phyloP scores from a whole-genome alignment of 495 filamentous ascomycete genomes.

The Penicillium arizonense region DNA sequence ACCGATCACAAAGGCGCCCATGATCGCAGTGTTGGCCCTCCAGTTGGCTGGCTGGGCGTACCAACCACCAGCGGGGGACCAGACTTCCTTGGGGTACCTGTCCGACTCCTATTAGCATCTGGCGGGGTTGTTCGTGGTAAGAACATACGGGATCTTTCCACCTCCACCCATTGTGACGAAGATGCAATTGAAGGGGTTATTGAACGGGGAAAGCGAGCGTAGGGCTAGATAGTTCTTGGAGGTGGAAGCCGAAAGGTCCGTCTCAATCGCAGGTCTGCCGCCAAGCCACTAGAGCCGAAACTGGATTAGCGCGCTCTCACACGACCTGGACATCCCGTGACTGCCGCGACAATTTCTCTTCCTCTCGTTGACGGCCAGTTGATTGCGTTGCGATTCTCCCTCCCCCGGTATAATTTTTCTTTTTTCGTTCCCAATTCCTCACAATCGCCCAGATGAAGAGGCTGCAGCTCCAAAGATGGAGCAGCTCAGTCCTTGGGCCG shows the following conservation, averaged over 20 bases:
- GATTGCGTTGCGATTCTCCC: constrained; percentile 14
- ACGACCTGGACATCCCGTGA: constrained; percentile 43
- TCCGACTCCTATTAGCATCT: constrained; percentile 22
- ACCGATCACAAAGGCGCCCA: constrained; percentile 68
- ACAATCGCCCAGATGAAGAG: constrained; percentile 59
- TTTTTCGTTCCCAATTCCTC: constrained; percentile 6
- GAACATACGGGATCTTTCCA: constrained; percentile 84
- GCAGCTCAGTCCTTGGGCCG: constrained; percentile 64
- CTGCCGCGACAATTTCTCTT: constrained; percentile 45
- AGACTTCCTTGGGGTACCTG: constrained; percentile 98
- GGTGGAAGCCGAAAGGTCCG: constrained; percentile 36
- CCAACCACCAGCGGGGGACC: constrained; percentile 98
- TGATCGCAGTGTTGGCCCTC: constrained; percentile 89
- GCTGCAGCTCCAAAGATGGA: constrained; percentile 69
- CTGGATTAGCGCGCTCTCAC: constrained; percentile 34
- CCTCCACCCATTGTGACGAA: constrained; percentile 56
- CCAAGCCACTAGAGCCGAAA: constrained; percentile 29
- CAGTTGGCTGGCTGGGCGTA: constrained; percentile 93
- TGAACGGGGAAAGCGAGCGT: constrained; percentile 20
- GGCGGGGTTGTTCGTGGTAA: not conserved
- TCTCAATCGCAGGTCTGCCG: constrained; percentile 30
- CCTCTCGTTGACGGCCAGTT: constrained; percentile 28
- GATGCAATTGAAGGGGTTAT: constrained; percentile 26
- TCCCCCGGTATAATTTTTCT: constrained; percentile 15
- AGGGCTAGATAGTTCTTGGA: constrained; percentile 22